A percentile compares a stretch with the other conserved stretches of the same genome.
Conservation (phyloP, 148 eudicot genomes). For the Tetragonia tetragonoides region DNA sequence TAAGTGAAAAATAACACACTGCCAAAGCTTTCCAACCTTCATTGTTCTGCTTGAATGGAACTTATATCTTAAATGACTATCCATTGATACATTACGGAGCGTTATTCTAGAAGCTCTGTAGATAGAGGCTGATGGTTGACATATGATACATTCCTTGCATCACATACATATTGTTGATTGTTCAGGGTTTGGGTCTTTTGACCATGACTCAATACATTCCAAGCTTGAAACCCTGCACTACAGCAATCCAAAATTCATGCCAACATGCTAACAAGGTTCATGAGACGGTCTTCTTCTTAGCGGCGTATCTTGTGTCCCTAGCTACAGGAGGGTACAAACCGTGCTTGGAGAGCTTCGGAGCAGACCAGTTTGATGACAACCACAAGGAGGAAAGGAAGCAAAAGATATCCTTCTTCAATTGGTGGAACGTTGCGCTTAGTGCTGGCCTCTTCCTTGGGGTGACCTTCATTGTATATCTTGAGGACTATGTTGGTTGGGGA, state of each 20-base stretch:
- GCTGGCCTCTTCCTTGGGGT: slow-evolving; percentile 40
- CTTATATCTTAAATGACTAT: too few species aligned
- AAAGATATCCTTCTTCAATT: slow-evolving; percentile 48
- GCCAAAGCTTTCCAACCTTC: neutral
- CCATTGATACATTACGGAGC: neutral
- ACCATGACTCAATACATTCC: slow-evolving; percentile 60
- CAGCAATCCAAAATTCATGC: slow-evolving; percentile 26
- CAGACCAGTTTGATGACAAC: slow-evolving; percentile 63
- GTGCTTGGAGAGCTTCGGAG: slow-evolving; percentile 56
- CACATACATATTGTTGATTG: slow-evolving; percentile 16
- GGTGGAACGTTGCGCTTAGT: slow-evolving; percentile 43
- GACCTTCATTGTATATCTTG: slow-evolving; percentile 42
- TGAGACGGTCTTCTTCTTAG: slow-evolving; percentile 40
- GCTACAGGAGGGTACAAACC: slow-evolving; percentile 71
- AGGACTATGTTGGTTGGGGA: slow-evolving; percentile 55
- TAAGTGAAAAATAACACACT: too few species aligned
- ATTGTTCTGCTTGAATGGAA: too few species aligned
- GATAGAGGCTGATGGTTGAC: neutral
- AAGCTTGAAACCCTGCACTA: slow-evolving; percentile 49
- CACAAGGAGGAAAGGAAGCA: slow-evolving; percentile 37
- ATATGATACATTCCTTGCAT: neutral
- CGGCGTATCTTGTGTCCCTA: slow-evolving; percentile 48
- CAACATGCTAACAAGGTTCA: slow-evolving; percentile 35
- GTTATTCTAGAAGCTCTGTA: neutral
- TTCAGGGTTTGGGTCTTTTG: slow-evolving; percentile 62